Conservation (phyloP, 2,329 filamentous ascomycete genomes). For the Colletotrichum agaves region DNA sequence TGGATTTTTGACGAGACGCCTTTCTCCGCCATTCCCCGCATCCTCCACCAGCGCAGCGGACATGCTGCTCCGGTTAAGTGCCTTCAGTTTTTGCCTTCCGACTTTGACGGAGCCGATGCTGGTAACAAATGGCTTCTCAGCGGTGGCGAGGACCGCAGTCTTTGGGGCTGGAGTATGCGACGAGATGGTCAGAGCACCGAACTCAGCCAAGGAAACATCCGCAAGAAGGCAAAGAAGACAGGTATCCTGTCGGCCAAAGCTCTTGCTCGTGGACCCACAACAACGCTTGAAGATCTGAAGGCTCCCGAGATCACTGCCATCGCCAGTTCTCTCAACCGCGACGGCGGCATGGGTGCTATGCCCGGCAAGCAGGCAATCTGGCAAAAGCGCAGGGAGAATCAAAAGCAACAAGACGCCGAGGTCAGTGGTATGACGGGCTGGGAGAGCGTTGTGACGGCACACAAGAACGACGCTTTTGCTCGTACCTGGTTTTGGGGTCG, state of each 20-base stretch:
- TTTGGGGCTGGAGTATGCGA: constrained; percentile 97
- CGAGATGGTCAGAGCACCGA: constrained; percentile 95
- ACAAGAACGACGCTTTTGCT: constrained; percentile 84
- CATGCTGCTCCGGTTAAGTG: constrained; percentile 88
- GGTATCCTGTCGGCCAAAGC: constrained; percentile 73
- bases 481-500: constrained; percentile 99
- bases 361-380: constrained; percentile 83
- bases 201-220: constrained; percentile 88
- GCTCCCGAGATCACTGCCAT: constrained; percentile 93
- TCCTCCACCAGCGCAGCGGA: constrained; percentile 86
- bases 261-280: constrained; percentile 68
- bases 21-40: constrained; percentile 86
- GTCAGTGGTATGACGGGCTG: constrained; percentile 85
- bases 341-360: constrained; percentile 90
- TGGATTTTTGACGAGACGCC: constrained; percentile 97
- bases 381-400: constrained; percentile 78
- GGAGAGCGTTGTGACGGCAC: constrained; percentile 96
- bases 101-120: constrained; percentile 88
- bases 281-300: constrained; percentile 80
- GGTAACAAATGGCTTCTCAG: constrained; percentile 95
- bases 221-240: constrained; percentile 88
- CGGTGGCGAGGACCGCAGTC: constrained; percentile 86
- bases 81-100: constrained; percentile 85
- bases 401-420: constrained; percentile 73
- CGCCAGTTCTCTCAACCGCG: constrained; percentile 90